Conservation (phyloP, 2,329 filamentous ascomycete species). For the Incumbomyces delicatus region DNA sequence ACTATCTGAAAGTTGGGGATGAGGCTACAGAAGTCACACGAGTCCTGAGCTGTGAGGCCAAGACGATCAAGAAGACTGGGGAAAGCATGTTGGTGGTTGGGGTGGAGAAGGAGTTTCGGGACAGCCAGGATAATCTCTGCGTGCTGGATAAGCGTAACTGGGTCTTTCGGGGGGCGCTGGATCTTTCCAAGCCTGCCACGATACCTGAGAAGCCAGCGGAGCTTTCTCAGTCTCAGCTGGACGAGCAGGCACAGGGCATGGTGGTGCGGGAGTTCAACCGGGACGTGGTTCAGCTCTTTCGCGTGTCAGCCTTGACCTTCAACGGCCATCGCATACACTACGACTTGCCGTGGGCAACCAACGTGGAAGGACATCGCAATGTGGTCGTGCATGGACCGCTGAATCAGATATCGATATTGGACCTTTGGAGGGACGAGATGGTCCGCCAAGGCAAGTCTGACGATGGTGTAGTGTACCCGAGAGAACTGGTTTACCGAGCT, state of each 20-base stretch:
- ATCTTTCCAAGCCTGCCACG: constrained; percentile 12
- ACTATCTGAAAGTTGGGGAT: constrained; percentile 45
- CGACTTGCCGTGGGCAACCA: constrained; percentile 32
- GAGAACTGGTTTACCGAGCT: constrained; percentile 38
- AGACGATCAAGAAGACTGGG: constrained; percentile 44
- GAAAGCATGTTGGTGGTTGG: constrained; percentile 57
- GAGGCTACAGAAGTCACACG: constrained; percentile 47
- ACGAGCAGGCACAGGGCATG: constrained; percentile 16
- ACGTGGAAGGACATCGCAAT: constrained; percentile 34
- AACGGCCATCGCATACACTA: constrained; percentile 39
- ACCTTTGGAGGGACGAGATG: constrained; percentile 34
- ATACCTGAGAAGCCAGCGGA: constrained; percentile 15
- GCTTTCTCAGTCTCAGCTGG: constrained; percentile 13
- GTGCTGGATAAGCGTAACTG: constrained; percentile 48
- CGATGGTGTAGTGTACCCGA: constrained; percentile 25
- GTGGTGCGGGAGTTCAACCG: constrained; percentile 26
- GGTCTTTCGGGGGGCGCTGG: constrained; percentile 35
- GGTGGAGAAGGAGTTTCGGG: constrained; percentile 51
- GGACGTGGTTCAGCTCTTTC: constrained; percentile 32
- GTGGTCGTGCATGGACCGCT: constrained; percentile 36
- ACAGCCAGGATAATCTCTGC: constrained; percentile 38
- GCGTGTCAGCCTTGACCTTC: constrained; percentile 36
- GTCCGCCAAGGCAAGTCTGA: constrained; percentile 14
- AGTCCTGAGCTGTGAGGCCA: constrained; percentile 45
- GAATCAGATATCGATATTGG: constrained; percentile 34